These are phyloP conservation scores for Hypoxylon sp. DNA, from an alignment of 2,329 filamentous ascomycete genomes.

Conservation along the genomic window DNA sequence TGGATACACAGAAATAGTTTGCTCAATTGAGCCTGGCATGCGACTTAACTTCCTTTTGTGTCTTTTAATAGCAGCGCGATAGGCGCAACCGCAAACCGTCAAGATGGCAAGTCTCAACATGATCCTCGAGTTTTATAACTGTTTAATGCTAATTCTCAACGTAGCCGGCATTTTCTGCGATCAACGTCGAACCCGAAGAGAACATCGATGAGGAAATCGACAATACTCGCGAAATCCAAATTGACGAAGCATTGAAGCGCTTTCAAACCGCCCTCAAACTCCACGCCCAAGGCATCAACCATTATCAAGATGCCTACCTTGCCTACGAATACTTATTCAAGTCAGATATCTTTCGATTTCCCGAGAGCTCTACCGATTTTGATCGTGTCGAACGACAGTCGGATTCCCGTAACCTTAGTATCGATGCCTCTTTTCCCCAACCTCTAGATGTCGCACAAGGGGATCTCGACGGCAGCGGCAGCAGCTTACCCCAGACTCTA, in stretches of 20 bases:
- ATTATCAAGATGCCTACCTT: conserved; percentile 77
- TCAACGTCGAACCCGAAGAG: conserved; percentile 95
- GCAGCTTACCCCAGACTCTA: conserved; percentile 85
- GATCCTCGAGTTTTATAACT: neutral
- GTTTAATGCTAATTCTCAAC: conserved; percentile 1
- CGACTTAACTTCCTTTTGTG: conserved; percentile 3
- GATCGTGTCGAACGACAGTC: conserved; percentile 71
- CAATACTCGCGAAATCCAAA: conserved; percentile 92
- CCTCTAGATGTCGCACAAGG: conserved; percentile 65
- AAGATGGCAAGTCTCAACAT: conserved; percentile 22
- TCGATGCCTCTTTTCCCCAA: conserved; percentile 58
- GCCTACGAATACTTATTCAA: conserved; percentile 88
- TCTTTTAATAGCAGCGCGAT: conserved; percentile 6
- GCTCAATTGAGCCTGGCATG: too few species aligned
- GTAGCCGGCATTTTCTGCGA: conserved; percentile 78
- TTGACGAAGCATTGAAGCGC: conserved; percentile 94
- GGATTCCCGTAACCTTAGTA: conserved; percentile 55
- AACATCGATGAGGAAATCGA: conserved; percentile 91
- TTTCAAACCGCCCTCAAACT: conserved; percentile 92
- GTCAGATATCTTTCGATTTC: conserved; percentile 93
- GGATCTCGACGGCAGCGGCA: conserved; percentile 77
- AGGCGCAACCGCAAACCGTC: conserved; percentile 8
- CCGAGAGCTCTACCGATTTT: conserved; percentile 86
- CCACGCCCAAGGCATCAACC: conserved; percentile 83
- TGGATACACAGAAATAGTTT: too few species aligned